Conservation (phyloP, 805 yeast genomes). For the Suhomyces sp. region DNA sequence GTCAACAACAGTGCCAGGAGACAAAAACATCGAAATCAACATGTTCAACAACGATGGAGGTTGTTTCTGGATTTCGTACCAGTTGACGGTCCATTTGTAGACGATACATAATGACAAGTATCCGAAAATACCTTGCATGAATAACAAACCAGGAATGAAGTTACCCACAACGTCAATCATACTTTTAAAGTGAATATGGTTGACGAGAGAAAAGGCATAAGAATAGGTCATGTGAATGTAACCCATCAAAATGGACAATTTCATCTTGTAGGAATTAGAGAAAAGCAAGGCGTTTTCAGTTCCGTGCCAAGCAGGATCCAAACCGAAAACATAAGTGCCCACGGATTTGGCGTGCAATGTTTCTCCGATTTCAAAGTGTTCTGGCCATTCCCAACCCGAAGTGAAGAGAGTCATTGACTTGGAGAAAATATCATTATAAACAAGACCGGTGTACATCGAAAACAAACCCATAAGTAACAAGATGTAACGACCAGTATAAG, state of each 20-base stretch:
- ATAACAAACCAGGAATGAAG: slow-evolving; percentile 68
- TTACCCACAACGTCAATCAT: slow-evolving; percentile 67
- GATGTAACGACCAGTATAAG: slow-evolving; percentile 67
- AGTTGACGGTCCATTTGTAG: slow-evolving; percentile 72
- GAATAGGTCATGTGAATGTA: slow-evolving; percentile 74
- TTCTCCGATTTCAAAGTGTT: slow-evolving; percentile 36
- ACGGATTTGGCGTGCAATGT: slow-evolving; percentile 45
- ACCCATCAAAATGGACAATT: slow-evolving; percentile 72
- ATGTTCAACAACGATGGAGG: slow-evolving; percentile 75
- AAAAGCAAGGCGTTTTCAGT: slow-evolving; percentile 67
- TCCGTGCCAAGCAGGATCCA: slow-evolving; percentile 81
- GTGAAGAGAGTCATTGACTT: slow-evolving; percentile 64
- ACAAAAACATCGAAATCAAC: slow-evolving; percentile 71
- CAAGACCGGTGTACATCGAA: slow-evolving; percentile 71
- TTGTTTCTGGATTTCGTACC: slow-evolving; percentile 58
- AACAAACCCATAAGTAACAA: slow-evolving; percentile 67
- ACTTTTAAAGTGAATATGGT: slow-evolving; percentile 55
- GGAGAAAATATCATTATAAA: slow-evolving; percentile 71
- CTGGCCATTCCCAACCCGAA: slow-evolving; percentile 71
- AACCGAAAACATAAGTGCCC: slow-evolving; percentile 59
- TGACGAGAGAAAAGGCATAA: slow-evolving; percentile 62
- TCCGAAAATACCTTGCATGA: slow-evolving; percentile 76
- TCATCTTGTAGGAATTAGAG: slow-evolving; percentile 75
- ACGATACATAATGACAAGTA: slow-evolving; percentile 63
- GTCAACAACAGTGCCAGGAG: slow-evolving; percentile 69